These are phyloP conservation scores for Rhodotorula sp. DNA, from an alignment of 1,284 basidiomycete species.

Conservation along the genomic window DNA sequence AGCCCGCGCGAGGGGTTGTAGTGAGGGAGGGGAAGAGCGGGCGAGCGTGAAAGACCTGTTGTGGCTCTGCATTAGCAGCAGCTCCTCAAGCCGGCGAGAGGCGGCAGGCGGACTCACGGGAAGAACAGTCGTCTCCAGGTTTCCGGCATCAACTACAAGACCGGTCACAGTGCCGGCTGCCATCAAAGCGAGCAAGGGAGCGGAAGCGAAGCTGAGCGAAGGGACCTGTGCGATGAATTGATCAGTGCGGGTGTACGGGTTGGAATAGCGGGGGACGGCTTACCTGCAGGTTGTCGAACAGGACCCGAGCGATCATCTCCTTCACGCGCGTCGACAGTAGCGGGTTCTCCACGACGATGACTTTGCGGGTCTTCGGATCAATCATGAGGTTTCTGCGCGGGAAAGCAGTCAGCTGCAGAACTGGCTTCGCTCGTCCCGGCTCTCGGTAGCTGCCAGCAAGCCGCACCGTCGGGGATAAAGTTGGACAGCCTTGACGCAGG, in stretches of 20 bases:
- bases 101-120: constrained; percentile 58
- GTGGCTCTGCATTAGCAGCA: too few relatives aligned
- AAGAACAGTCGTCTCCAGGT: constrained; percentile 80
- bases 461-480: not conserved
- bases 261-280: constrained; percentile 26
- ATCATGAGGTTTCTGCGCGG: constrained; percentile 73
- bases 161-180: constrained; percentile 85
- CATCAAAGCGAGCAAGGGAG: constrained; percentile 77
- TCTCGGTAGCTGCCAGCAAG: not conserved
- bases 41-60: constrained; percentile 79
- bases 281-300: constrained; percentile 89
- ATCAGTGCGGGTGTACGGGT: not conserved
- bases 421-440: not conserved
- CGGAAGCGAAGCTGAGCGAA: constrained; percentile 85
- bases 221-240: constrained; percentile 62
- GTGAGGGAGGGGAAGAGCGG: constrained; percentile 76
- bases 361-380: constrained; percentile 88
- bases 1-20: constrained; percentile 78
- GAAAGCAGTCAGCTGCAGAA: not conserved
- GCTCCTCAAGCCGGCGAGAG: not conserved
- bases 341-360: constrained; percentile 87
- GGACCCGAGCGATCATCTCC: constrained; percentile 75
- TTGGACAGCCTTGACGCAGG: too few relatives aligned
- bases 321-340: constrained; percentile 81
- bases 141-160: constrained; percentile 86